phyloP scores from a whole-genome alignment of 176 grass and related monocot genomes.

The Zea luxurians region DNA sequence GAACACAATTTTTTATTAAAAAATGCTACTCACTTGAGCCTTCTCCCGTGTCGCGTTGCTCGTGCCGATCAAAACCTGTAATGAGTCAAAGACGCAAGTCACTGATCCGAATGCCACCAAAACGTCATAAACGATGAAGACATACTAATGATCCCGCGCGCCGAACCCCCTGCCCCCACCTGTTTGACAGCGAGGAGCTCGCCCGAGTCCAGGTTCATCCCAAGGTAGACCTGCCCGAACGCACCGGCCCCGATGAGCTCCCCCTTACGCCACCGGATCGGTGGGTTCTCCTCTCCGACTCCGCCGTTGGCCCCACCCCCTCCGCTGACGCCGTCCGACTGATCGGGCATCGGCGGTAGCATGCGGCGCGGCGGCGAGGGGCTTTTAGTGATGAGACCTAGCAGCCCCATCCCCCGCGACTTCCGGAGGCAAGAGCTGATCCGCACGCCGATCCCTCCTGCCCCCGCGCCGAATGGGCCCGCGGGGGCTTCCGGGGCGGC shows the following conservation, averaged over 20 bases:
- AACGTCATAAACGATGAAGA: slow-evolving; percentile 7
- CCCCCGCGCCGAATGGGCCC: slow-evolving; percentile 28
- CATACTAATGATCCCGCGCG: background rate
- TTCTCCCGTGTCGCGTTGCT: slow-evolving; percentile 86
- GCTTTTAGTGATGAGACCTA: slow-evolving; percentile 79
- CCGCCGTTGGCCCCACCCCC: background rate
- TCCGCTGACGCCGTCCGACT: background rate
- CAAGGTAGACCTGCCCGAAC: slow-evolving; percentile 92
- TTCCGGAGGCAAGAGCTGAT: slow-evolving; percentile 81
- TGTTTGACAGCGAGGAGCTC: slow-evolving; percentile 95
- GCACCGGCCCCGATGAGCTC: slow-evolving; percentile 86
- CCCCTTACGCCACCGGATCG: slow-evolving; percentile 88
- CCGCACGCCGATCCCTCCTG: slow-evolving; percentile 51
- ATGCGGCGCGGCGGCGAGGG: slow-evolving; percentile 57
- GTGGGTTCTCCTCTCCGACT: slow-evolving; percentile 52
- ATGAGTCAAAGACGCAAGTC: slow-evolving; percentile 21
- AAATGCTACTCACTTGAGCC: slow-evolving; percentile 72
- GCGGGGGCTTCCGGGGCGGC: slow-evolving; percentile 32
- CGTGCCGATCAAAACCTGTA: slow-evolving; percentile 80
- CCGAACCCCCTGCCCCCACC: slow-evolving; percentile 32
- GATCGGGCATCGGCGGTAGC: slow-evolving; percentile 32
- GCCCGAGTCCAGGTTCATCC: slow-evolving; percentile 98
- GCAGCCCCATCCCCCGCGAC: slow-evolving; percentile 67
- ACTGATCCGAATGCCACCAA: background rate
- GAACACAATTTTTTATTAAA: background rate